Conservation (phyloP, 1,284 basidiomycete genomes). For the Papiliotrema fonsecae region DNA sequence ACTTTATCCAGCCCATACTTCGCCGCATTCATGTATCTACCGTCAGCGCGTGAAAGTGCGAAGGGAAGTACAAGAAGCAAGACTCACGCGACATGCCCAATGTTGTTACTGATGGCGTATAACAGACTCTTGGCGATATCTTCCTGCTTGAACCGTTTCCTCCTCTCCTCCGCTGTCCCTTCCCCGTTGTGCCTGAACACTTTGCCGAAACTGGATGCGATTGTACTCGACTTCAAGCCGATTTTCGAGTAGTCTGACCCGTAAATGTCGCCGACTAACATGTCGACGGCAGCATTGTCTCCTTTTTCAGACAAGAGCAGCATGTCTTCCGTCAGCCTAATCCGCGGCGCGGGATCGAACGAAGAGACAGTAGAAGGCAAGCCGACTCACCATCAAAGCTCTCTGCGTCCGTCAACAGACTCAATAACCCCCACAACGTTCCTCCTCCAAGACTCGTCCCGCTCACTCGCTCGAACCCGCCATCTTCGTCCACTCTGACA, state of each 20-base stretch:
- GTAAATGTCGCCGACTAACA: conserved; percentile 99
- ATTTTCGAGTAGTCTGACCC: conserved; percentile 89
- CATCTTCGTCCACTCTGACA: conserved; percentile 94
- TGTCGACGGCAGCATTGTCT: conserved; percentile 91
- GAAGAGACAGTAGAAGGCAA: neutral
- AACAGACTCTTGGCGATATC: conserved; percentile 92
- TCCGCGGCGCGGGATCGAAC: neutral
- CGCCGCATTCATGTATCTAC: conserved; percentile 98
- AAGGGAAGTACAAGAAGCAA: neutral
- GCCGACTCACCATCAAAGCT: conserved; percentile 80
- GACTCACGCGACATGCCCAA: conserved; percentile 97
- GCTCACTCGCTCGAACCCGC: conserved; percentile 90
- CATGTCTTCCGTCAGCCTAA: conserved; percentile 78
- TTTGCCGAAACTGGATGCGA: conserved; percentile 97
- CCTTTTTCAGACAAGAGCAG: conserved; percentile 85
- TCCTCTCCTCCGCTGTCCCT: conserved; percentile 48
- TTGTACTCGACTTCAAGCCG: conserved; percentile 94
- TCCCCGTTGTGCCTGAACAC: conserved; percentile 73
- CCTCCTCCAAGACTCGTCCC: conserved; percentile 98
- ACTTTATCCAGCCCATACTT: conserved; percentile 96
- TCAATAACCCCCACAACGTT: conserved; percentile 96
- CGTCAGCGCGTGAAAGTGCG: conserved; percentile 1
- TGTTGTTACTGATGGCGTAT: conserved; percentile 98
- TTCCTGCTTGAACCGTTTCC: conserved; percentile 79
- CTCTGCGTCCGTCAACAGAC: conserved; percentile 88